Percentiles rank a stretch among this genome's conserved stretches.
Conservation (phyloP, 345 rosid species). For the Hypericum perforatum region DNA sequence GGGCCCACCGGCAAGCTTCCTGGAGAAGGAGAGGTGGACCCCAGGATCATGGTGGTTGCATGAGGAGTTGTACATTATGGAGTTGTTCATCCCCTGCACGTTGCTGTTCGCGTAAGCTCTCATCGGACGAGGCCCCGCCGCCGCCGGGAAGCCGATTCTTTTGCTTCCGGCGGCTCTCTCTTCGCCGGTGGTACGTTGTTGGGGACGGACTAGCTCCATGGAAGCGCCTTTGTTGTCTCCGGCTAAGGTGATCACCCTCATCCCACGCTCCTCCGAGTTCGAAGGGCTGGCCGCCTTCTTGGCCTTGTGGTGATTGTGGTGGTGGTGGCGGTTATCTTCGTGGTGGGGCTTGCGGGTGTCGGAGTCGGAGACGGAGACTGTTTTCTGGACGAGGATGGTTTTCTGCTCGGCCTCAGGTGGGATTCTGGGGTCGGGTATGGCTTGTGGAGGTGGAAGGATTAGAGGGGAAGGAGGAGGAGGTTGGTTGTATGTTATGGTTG, state of each 20-base stretch:
- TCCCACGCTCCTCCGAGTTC: conserved; percentile 5
- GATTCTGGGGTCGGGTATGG: conserved; percentile 27
- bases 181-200: conserved; percentile 13
- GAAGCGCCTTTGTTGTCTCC: conserved; percentile 89
- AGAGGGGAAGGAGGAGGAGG: conserved; percentile 68
- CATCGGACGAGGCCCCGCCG: conserved; percentile 28
- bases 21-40: conserved; percentile 43
- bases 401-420: conserved; percentile 54
- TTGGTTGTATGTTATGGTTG: conserved; percentile 18
- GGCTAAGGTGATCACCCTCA: conserved; percentile 64
- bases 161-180: background rate
- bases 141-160: conserved; percentile 13
- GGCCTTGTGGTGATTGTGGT: background rate
- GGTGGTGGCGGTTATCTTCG: too few species aligned
- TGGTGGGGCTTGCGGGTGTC: conserved; percentile 15
- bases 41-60: conserved; percentile 78
- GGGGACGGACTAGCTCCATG: conserved; percentile 58
- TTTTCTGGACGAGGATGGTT: conserved; percentile 46
- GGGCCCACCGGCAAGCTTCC: conserved; percentile 34
- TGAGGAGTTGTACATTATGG: conserved; percentile 55
- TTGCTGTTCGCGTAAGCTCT: conserved; percentile 67
- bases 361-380: conserved; percentile 18
- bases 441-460: conserved; percentile 53
- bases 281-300: conserved; percentile 22
- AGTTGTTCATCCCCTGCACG: conserved; percentile 82